These are phyloP conservation scores for Neospora caninum DNA, from an alignment of 169 alveolate species.

Conservation along the genomic window DNA sequence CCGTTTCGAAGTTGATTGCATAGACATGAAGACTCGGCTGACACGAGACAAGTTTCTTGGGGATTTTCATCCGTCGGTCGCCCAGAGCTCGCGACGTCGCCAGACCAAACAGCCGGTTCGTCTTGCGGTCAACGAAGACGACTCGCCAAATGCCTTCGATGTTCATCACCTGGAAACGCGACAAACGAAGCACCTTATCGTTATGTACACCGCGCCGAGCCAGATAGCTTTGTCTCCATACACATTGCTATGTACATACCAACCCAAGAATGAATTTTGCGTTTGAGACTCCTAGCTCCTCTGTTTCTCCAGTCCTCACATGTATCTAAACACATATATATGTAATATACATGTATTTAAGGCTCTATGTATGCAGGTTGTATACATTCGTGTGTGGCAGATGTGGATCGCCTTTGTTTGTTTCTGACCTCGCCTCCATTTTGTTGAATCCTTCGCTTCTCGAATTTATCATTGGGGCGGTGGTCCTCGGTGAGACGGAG, in stretches of 20 bases:
- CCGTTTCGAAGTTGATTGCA: conserved; percentile 51
- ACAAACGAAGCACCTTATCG: background rate
- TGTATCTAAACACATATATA: background rate
- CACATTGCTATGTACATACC: too few species aligned
- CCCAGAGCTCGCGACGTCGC: conserved; percentile 68
- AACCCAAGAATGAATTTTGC: too few species aligned
- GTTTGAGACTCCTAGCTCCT: too few species aligned
- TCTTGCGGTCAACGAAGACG: conserved; percentile 1
- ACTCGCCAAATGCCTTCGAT: conserved; percentile 67
- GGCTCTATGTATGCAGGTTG: too few species aligned
- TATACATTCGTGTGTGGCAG: background rate
- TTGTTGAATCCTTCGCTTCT: conserved; percentile 42
- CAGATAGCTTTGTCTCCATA: too few species aligned
- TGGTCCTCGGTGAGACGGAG: conserved; percentile 68
- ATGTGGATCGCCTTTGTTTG: background rate
- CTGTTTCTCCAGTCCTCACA: too few species aligned
- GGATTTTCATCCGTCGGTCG: conserved; percentile 50
- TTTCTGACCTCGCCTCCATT: conserved; percentile 59
- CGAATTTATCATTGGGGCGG: conserved; percentile 58
- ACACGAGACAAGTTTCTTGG: conserved; percentile 25
- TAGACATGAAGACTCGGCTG: conserved; percentile 45
- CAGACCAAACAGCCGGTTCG: conserved; percentile 47
- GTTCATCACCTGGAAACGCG: conserved; percentile 37
- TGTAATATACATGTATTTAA: background rate
- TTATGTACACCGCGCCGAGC: too few species aligned